Base-by-base conservation (phyloP, 179 eudicot species). In the Carnegiea gigantea region DNA sequence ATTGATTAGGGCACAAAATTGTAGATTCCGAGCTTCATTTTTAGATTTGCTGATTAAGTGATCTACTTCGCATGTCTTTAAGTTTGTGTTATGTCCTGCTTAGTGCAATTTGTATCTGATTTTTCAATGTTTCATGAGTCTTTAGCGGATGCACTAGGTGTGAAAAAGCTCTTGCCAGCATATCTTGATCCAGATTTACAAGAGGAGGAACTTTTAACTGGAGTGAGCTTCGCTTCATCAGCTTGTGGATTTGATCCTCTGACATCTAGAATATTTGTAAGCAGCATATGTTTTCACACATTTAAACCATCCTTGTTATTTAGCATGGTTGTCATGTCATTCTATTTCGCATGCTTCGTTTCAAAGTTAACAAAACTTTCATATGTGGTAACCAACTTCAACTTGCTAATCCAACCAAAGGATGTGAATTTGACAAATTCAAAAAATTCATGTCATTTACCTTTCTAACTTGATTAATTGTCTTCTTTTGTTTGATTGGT, bases 151-250 rank as follows among this genome's bases (percentile, higher is more conserved):
- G 77, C 71, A 20, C 78, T 82, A 24, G 84, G 84, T 2, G 33
- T 82, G 49, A 82, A 82, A 54, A 78, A 72, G 81, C 1, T 70
- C 30, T 43, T 82, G 33, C 84, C 76, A 21, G 84, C 81, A 44
- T 82, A 82, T 78, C 64, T 82, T 65, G 84, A 82, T 73, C 51
- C 78, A n/a, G 72, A 44, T 59, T 60, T 82, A 62, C 40, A 24
- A 43, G 40, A 46, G 0, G 26, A 72, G 53, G 84, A 82, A 59
- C 81, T 82, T 82, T 53, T 82, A 11, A 82, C 81, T 28, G 84
- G 84, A 17, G 84, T 82, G 26, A 82, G 81, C 40, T 82, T 82
- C 72, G 84, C 81, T 59, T 72, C 81, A 43, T 43, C 80, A 8
- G 81, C 70, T 54, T 70, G 73, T 26, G 84, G 84, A 53, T 82